Percentiles rank a stretch among this genome's conserved stretches.
phyloP scores from a whole-genome alignment of 129 eudicot genomes.

The Glebionis coronaria region DNA sequence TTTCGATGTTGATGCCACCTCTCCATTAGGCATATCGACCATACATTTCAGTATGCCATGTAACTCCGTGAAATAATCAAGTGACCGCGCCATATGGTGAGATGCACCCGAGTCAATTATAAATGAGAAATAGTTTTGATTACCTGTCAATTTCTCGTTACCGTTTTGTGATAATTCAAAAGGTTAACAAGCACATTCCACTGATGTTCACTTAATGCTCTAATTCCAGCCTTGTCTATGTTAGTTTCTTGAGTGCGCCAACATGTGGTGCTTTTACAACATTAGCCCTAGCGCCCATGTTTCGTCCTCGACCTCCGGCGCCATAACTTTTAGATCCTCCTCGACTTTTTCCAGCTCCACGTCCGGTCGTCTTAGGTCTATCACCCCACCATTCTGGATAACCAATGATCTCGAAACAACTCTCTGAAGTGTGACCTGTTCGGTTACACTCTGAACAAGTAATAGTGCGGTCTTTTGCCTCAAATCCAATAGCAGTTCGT shows the following conservation, averaged over 20 bases:
- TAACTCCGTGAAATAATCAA: too few relatives aligned
- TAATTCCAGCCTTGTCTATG: neutral
- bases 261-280: neutral
- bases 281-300: neutral
- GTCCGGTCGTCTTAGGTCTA: neutral
- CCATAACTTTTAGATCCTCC: neutral
- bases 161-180: neutral
- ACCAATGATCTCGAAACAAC: neutral
- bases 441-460: neutral
- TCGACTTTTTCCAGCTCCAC: neutral
- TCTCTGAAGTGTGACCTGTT: too few relatives aligned
- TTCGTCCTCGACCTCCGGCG: neutral
- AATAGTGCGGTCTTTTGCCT: neutral
- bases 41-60: too few relatives aligned
- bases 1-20: too few relatives aligned
- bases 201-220: neutral
- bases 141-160: slow-evolving; percentile 4
- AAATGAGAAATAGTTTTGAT: neutral
- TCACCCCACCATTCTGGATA: slow-evolving; percentile 3
- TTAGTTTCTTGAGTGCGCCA: neutral
- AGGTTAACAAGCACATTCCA: neutral
- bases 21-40: too few relatives aligned
- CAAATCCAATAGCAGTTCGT: neutral
- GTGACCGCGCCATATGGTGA: neutral
- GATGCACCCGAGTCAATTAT: neutral